Evolutionary conservation across 345 rosid genomes (phyloP).

Genomic region (Cardamine resedifolia): DNA sequence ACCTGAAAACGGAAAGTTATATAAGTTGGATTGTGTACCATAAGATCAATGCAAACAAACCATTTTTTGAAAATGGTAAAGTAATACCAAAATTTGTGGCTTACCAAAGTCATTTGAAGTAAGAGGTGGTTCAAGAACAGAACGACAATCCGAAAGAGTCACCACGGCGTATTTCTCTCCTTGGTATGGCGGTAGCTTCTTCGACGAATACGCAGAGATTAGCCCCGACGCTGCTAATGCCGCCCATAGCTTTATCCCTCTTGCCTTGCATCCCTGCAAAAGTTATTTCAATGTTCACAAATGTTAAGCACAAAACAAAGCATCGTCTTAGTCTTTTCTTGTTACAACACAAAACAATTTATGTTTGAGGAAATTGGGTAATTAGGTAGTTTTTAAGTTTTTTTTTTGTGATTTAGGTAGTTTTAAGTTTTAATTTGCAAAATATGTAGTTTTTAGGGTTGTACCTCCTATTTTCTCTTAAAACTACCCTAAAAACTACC

Average conservation of each 20-base stretch:
- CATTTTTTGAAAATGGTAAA: not conserved
- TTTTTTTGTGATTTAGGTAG: too few species aligned
- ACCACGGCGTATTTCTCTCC: constrained; percentile 58
- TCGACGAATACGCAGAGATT: constrained; percentile 51
- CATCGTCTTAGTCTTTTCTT: not conserved
- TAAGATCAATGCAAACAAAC: not conserved
- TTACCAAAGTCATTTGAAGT: constrained; percentile 53
- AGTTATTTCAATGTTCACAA: not conserved
- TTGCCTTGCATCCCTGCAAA: constrained; percentile 58
- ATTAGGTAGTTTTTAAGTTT: too few species aligned
- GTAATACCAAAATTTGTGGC: not conserved
- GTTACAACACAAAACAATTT: too few species aligned
- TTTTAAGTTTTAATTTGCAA: too few species aligned
- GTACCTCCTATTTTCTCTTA: too few species aligned
- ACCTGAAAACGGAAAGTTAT: constrained; percentile 37
- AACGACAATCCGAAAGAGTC: constrained; percentile 66
- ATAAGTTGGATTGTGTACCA: not conserved
- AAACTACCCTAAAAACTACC: too few species aligned
- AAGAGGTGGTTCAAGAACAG: constrained; percentile 65
- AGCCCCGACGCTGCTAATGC: constrained; percentile 62
- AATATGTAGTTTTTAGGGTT: too few species aligned
- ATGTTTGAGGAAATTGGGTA: too few species aligned
- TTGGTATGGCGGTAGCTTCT: constrained; percentile 29
- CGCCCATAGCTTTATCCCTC: constrained; percentile 63
- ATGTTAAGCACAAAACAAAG: not conserved